Conservation (phyloP, 2,329 filamentous ascomycete species). For the Sarocladiaceae sp. region DNA sequence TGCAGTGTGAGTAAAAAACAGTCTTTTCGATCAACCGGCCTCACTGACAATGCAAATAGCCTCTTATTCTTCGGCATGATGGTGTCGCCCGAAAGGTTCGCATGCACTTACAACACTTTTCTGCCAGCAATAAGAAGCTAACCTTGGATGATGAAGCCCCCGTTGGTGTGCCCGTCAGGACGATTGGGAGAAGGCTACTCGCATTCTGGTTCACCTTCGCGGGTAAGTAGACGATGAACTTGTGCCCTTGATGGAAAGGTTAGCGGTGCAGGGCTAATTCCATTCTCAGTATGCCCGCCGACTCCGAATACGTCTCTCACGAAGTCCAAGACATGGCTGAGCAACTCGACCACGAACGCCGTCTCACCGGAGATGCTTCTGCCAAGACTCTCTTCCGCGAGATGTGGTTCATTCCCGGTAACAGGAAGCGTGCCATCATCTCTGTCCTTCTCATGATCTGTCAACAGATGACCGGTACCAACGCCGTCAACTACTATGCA, state of each 20-base stretch:
- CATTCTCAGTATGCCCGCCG: constrained; percentile 39
- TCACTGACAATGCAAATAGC: constrained; percentile 18
- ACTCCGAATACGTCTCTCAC: constrained; percentile 51
- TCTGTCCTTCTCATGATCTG: constrained; percentile 60
- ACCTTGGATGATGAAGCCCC: constrained; percentile 42
- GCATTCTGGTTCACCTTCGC: constrained; percentile 49
- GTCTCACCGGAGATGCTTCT: constrained; percentile 47
- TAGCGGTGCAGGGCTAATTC: background rate
- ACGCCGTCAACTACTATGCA: constrained; percentile 61
- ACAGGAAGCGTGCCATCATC: constrained; percentile 61
- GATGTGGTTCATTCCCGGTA: constrained; percentile 56
- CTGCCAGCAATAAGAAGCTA: background rate
- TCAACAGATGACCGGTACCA: constrained; percentile 68
- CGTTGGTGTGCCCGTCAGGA: constrained; percentile 65
- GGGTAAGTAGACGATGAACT: constrained; percentile 20
- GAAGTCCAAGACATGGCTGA: constrained; percentile 58
- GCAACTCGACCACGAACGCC: constrained; percentile 59
- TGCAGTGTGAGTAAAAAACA: constrained; percentile 47
- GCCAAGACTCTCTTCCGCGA: constrained; percentile 58
- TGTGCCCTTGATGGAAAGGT: too few species aligned
- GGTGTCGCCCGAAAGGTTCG: constrained; percentile 47
- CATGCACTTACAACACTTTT: too few species aligned
- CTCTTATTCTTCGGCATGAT: constrained; percentile 57
- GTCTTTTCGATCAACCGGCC: too few species aligned
- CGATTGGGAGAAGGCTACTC: constrained; percentile 60